Conservation (phyloP, 805 yeast species). For the Candida verbasci region DNA sequence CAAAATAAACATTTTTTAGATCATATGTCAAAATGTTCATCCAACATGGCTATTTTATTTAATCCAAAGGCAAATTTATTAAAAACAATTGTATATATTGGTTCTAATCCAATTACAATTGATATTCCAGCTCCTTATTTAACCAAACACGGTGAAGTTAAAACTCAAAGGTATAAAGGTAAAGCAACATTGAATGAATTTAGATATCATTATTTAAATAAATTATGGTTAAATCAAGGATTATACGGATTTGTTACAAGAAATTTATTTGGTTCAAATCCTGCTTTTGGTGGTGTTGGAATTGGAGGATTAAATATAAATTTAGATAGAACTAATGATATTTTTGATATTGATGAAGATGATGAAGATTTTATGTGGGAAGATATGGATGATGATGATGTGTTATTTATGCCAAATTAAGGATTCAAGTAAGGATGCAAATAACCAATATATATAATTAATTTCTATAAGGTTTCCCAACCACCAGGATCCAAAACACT, state of each 20-base stretch:
- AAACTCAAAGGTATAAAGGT: slow-evolving; percentile 47
- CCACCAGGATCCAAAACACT: slow-evolving; percentile 85
- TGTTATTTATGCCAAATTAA: slow-evolving; percentile 2
- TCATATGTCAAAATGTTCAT: slow-evolving; percentile 23
- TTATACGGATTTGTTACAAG: slow-evolving; percentile 45
- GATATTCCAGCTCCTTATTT: slow-evolving; percentile 64
- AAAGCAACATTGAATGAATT: slow-evolving; percentile 52
- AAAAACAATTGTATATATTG: slow-evolving; percentile 21
- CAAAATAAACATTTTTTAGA: slow-evolving; percentile 19
- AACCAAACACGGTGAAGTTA: slow-evolving; percentile 73
- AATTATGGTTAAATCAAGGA: slow-evolving; percentile 59
- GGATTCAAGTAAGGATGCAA: too few species aligned
- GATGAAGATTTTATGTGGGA: slow-evolving; percentile 4
- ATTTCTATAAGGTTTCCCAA: slow-evolving; percentile 87
- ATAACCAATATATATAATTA: too few species aligned
- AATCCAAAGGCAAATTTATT: slow-evolving; percentile 22
- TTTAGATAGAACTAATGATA: not conserved
- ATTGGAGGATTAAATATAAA: slow-evolving; percentile 12
- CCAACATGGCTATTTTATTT: slow-evolving; percentile 23
- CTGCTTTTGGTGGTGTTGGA: slow-evolving; percentile 10
- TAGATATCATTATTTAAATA: slow-evolving; percentile 55
- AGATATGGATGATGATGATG: slow-evolving; percentile 1
- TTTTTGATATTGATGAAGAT: not conserved
- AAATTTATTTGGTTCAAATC: slow-evolving; percentile 20
- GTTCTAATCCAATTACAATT: slow-evolving; percentile 20